Conservation (phyloP, 164 flowering plant species). For the Aristolochia contorta region DNA sequence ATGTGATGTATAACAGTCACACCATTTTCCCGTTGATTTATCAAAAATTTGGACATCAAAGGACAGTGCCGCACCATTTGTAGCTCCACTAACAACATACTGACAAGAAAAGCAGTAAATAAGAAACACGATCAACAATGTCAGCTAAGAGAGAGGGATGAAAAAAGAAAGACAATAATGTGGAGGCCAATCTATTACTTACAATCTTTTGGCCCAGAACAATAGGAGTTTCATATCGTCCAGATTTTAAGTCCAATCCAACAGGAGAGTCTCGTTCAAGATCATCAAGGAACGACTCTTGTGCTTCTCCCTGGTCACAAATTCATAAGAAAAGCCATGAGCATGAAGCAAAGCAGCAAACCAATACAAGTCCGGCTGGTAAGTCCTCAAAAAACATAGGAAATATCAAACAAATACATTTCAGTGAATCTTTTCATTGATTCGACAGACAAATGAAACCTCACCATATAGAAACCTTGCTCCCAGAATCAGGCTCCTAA, state of each 20-base stretch:
- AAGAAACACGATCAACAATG: neutral
- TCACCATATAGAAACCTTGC: conserved; percentile 40
- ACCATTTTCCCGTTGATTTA: conserved; percentile 43
- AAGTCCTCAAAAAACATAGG: neutral
- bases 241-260: conserved; percentile 33
- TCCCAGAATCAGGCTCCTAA: conserved; percentile 22
- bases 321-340: neutral
- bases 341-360: neutral
- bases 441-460: conserved; percentile 6
- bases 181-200: conserved; percentile 13
- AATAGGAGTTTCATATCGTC: conserved; percentile 27
- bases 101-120: conserved; percentile 15
- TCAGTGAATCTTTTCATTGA: too few relatives aligned
- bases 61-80: conserved; percentile 24
- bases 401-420: neutral
- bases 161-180: too few relatives aligned
- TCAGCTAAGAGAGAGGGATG: too few relatives aligned
- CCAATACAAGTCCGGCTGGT: neutral
- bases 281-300: conserved; percentile 38
- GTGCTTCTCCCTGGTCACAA: conserved; percentile 63
- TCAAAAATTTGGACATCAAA: conserved; percentile 43
- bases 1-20: conserved; percentile 10
- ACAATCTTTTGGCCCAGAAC: conserved; percentile 44
- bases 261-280: conserved; percentile 19
- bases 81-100: conserved; percentile 62